Conservation (phyloP, 2,329 filamentous ascomycete genomes). For the Magnaporthiopsis rhizophila region DNA sequence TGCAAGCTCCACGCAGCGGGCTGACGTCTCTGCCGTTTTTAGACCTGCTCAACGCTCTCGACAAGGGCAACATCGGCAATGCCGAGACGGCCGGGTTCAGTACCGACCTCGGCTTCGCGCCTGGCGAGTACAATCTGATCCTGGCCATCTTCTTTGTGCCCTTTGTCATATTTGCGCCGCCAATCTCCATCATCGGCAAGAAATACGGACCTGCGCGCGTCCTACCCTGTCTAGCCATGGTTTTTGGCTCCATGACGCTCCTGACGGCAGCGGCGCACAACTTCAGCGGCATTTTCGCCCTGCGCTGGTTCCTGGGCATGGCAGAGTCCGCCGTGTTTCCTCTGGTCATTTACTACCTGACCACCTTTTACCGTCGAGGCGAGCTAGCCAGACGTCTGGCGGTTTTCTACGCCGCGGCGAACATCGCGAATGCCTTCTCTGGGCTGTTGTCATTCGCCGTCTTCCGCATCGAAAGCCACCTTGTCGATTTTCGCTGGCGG, state of each 20-base stretch:
- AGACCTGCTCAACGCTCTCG: conserved; percentile 13
- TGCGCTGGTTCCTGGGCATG: conserved; percentile 64
- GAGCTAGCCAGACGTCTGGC: conserved; percentile 63
- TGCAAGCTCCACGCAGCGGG: conserved; percentile 11
- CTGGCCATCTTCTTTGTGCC: conserved; percentile 66
- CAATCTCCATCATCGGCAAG: conserved; percentile 59
- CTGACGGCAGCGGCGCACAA: conserved; percentile 47
- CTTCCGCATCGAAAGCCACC: conserved; percentile 37
- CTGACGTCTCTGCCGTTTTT: conserved; percentile 1
- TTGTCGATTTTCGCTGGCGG: conserved; percentile 37
- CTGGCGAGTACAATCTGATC: conserved; percentile 60
- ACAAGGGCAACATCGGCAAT: conserved; percentile 37
- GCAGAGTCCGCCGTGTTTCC: conserved; percentile 63
- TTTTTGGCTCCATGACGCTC: conserved; percentile 58
- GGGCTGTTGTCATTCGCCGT: conserved; percentile 51
- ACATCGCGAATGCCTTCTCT: conserved; percentile 39
- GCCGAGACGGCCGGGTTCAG: conserved; percentile 45
- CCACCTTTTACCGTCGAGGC: conserved; percentile 61
- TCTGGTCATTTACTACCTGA: conserved; percentile 49
- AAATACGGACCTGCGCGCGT: conserved; percentile 56
- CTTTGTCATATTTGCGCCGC: conserved; percentile 62
- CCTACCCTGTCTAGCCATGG: conserved; percentile 57
- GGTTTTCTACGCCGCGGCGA: conserved; percentile 38
- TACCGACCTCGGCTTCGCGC: conserved; percentile 48
- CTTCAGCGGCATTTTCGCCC: conserved; percentile 57